These are phyloP conservation scores for Harringtonia aguacate DNA, from an alignment of 2,329 filamentous ascomycete genomes.

Conservation along the genomic window DNA sequence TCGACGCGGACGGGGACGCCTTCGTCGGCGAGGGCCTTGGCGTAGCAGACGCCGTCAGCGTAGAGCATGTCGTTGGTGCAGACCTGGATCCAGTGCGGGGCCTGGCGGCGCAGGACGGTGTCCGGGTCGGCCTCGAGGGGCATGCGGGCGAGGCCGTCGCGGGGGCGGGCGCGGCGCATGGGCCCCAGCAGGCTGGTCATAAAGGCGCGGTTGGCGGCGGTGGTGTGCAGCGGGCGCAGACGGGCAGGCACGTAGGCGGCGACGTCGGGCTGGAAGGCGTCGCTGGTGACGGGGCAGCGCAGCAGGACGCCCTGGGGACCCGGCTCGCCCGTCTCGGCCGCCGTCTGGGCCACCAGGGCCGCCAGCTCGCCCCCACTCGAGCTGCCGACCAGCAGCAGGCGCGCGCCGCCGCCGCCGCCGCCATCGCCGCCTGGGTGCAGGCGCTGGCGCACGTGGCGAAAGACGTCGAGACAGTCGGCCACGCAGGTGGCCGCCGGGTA, in stretches of 20 bases:
- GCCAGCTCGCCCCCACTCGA: conserved; percentile 39
- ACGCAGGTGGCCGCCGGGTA: conserved; percentile 28
- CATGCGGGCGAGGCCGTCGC: conserved; percentile 28
- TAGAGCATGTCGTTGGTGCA: conserved; percentile 40
- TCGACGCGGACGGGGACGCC: conserved; percentile 29
- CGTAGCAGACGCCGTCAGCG: conserved; percentile 40
- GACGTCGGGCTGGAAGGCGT: conserved; percentile 25
- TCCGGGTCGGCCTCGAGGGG: conserved; percentile 26
- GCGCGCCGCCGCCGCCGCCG: conserved; percentile 4
- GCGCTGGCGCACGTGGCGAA: conserved; percentile 18
- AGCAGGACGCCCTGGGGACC: conserved; percentile 27
- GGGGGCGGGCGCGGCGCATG: conserved; percentile 22
- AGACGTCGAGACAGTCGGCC: conserved; percentile 28
- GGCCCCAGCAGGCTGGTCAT: conserved; percentile 21
- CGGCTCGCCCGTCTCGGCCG: conserved; percentile 1
- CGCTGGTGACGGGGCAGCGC: conserved; percentile 36
- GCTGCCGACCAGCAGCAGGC: conserved; percentile 29
- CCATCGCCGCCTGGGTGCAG: too few species aligned
- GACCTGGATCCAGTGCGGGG: conserved; percentile 37
- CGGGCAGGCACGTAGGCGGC: conserved; percentile 25
- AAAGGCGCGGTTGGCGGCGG: conserved; percentile 24
- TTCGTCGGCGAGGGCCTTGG: conserved; percentile 25
- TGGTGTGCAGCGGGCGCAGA: conserved; percentile 27
- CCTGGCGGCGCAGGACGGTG: conserved; percentile 21
- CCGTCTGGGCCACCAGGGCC: conserved; percentile 15